Percentiles rank a stretch among this genome's conserved stretches.
phyloP scores from a whole-genome alignment of 2,329 filamentous ascomycete genomes.

The Colletotrichum lini region DNA sequence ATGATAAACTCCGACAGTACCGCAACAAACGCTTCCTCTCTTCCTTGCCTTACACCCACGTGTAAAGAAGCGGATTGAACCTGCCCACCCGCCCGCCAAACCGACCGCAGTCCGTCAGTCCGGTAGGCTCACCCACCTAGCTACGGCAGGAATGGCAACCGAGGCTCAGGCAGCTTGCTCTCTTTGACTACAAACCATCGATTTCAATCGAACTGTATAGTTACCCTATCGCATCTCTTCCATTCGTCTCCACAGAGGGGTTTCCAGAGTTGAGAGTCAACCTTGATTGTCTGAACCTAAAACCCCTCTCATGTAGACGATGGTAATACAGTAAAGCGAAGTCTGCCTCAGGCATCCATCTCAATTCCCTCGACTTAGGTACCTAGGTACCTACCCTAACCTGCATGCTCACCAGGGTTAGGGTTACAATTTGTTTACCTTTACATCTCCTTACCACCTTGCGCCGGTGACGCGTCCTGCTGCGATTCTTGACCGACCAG shows the following conservation, averaged over 20 bases:
- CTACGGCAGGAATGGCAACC: background rate
- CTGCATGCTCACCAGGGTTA: conserved; percentile 25
- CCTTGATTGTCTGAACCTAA: background rate
- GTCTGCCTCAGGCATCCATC: conserved; percentile 25
- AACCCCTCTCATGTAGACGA: background rate
- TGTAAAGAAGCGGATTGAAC: no score
- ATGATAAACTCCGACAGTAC: background rate
- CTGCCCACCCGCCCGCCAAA: background rate
- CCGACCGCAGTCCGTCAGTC: background rate
- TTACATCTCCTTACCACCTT: background rate
- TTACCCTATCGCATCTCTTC: no score
- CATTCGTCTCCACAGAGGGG: background rate
- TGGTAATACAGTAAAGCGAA: background rate
- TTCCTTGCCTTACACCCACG: no score
- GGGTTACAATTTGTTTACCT: conserved; percentile 31
- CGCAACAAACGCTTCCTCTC: no score
- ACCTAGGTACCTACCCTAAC: background rate
- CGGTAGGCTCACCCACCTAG: no score
- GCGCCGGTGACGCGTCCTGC: background rate
- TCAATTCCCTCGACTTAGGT: no score
- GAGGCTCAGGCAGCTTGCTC: no score
- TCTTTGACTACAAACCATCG: background rate
- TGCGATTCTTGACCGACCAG: background rate
- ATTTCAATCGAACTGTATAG: background rate
- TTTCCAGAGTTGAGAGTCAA: conserved; percentile 7